Evolutionary conservation across 345 rosid genomes (phyloP).

Genomic region (Hibiscus tridactylites): DNA sequence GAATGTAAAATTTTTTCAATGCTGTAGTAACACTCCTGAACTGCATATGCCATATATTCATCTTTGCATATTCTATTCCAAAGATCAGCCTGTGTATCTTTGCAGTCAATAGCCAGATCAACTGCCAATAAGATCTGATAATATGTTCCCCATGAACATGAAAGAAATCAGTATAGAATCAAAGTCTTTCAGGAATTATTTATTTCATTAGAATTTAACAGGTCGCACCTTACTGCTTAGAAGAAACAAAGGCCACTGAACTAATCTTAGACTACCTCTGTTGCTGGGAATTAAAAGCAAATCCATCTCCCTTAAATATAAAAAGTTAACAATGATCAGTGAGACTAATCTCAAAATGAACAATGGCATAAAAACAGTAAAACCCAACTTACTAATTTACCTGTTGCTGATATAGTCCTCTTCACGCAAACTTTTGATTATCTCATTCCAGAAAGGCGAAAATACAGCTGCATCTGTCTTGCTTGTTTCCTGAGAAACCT

Average conservation of each 20-base stretch:
- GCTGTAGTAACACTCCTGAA: conserved; percentile 88
- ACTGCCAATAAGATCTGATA: conserved; percentile 81
- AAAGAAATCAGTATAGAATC: conserved; percentile 13
- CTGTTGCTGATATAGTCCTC: conserved; percentile 93
- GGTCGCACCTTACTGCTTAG: conserved; percentile 83
- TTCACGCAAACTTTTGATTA: conserved; percentile 88
- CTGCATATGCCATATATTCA: conserved; percentile 97
- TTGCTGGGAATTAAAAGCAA: conserved; percentile 90
- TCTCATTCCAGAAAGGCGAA: conserved; percentile 99
- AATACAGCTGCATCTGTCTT: conserved; percentile 78
- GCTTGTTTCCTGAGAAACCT: conserved; percentile 64
- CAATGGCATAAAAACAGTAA: background rate
- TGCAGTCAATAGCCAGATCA: conserved; percentile 92
- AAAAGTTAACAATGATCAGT: background rate
- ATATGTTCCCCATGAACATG: conserved; percentile 8
- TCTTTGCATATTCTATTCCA: conserved; percentile 81
- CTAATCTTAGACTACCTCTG: conserved; percentile 79
- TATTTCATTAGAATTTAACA: conserved; percentile 10
- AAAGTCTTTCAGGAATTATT: background rate
- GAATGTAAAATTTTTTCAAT: conserved; percentile 74
- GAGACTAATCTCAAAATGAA: conserved; percentile 7
- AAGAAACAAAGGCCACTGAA: conserved; percentile 99
- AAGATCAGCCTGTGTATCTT: conserved; percentile 65
- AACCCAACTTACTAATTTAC: conserved; percentile 26
- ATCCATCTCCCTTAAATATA: conserved; percentile 80